Evolutionary conservation across 129 eudicot genomes (phyloP).

Genomic region (Helianthus tuberosus): DNA sequence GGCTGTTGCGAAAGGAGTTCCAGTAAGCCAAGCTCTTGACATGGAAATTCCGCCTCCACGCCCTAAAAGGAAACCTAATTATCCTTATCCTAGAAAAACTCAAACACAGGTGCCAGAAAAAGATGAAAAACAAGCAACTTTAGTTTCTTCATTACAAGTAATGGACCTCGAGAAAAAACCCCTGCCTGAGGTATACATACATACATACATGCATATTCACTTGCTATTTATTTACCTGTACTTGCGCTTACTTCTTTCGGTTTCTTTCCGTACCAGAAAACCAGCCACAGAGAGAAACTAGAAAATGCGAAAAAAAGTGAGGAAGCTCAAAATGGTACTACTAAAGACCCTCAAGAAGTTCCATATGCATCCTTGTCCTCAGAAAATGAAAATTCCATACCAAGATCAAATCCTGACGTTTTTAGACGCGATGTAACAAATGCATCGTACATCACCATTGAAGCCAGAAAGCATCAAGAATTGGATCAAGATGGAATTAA

Average conservation of each 20-base stretch:
- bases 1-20: slow-evolving; percentile 80
- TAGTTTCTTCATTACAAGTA: slow-evolving; percentile 43
- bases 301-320: slow-evolving; percentile 27
- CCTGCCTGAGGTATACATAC: slow-evolving; percentile 56
- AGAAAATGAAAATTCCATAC: slow-evolving; percentile 34
- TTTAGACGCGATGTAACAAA: slow-evolving; percentile 48
- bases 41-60: slow-evolving; percentile 99
- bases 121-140: slow-evolving; percentile 43
- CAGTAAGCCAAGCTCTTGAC: slow-evolving; percentile 73
- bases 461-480: slow-evolving; percentile 41
- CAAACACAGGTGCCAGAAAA: slow-evolving; percentile 48
- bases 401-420: slow-evolving; percentile 30
- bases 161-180: slow-evolving; percentile 67
- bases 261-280: slow-evolving; percentile 46
- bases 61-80: slow-evolving; percentile 95
- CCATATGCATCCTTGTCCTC: slow-evolving; percentile 42
- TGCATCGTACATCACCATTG: slow-evolving; percentile 53
- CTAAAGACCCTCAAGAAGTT: slow-evolving; percentile 45
- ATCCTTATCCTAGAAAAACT: slow-evolving; percentile 94
- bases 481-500: slow-evolving; percentile 34
- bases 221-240: neutral
- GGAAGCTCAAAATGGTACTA: slow-evolving; percentile 34
- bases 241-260: slow-evolving; percentile 9
- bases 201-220: neutral
- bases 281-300: slow-evolving; percentile 37